A percentile compares a stretch with the other conserved stretches of the same genome.
These are phyloP conservation scores for Phytophthora melonis DNA, from an alignment of 352 stramenopile species.

Conservation along the genomic window DNA sequence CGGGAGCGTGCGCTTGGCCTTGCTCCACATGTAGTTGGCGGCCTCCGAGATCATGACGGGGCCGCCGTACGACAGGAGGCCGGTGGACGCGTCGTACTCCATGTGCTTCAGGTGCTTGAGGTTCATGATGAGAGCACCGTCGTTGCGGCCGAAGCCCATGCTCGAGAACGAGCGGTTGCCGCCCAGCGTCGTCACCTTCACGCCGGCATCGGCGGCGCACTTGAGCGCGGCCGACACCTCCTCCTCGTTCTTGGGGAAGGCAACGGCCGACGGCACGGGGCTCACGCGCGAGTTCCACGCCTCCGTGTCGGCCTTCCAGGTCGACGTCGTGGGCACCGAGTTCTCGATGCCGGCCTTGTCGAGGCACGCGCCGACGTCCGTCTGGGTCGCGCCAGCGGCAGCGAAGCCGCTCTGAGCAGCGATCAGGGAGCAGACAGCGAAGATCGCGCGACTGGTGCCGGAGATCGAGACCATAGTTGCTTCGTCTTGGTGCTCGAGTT, in stretches of 20 bases:
- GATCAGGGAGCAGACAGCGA: constrained; percentile 41
- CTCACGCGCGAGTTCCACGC: constrained; percentile 41
- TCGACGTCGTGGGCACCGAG: constrained; percentile 35
- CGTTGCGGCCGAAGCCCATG: constrained; percentile 40
- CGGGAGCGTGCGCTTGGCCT: constrained; percentile 22
- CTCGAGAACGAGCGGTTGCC: constrained; percentile 43
- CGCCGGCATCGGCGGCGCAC: constrained; percentile 6
- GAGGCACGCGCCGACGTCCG: constrained; percentile 24
- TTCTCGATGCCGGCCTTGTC: constrained; percentile 24
- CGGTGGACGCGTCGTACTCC: constrained; percentile 26
- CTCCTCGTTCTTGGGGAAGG: constrained; percentile 31
- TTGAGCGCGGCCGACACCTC: constrained; percentile 18
- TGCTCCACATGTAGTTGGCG: constrained; percentile 30
- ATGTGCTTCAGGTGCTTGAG: constrained; percentile 33
- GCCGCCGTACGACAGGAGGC: constrained; percentile 35
- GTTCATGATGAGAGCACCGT: constrained; percentile 38
- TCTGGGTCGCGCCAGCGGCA: constrained; percentile 1
- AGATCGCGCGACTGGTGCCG: constrained; percentile 20
- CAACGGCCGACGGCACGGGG: constrained; percentile 30
- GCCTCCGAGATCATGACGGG: constrained; percentile 43
- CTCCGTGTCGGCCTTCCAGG: constrained; percentile 33
- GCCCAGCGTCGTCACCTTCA: constrained; percentile 39
- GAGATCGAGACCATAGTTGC: constrained; percentile 30
- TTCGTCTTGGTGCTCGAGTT: constrained; percentile 11
- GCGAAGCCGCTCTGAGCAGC: constrained; percentile 8